These are phyloP conservation scores for Flueggea neowawraea DNA, from an alignment of 441 rosid genomes.

Conservation along the genomic window DNA sequence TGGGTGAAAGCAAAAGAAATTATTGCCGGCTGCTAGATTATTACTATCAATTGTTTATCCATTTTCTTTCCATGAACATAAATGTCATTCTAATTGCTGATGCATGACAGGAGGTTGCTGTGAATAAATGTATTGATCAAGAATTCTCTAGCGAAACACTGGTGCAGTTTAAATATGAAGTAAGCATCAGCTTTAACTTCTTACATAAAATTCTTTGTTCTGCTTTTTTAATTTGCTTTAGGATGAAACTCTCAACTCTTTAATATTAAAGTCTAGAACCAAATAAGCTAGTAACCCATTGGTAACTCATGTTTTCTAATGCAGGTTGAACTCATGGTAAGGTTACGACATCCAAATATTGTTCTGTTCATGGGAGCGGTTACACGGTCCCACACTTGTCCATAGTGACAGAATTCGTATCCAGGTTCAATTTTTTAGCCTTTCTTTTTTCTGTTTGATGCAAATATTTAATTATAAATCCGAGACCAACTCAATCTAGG, in stretches of 20 bases:
- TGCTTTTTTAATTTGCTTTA: too few relatives aligned
- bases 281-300: too few relatives aligned
- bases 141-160: constrained; percentile 91
- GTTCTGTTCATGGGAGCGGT: constrained; percentile 99
- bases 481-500: too few relatives aligned
- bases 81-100: constrained; percentile 22
- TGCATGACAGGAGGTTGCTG: constrained; percentile 92
- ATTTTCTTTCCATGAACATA: too few relatives aligned
- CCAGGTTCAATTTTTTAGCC: constrained; percentile 48
- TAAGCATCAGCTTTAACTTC: constrained; percentile 30
- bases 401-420: constrained; percentile 90
- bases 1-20: background rate
- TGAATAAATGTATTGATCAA: constrained; percentile 93
- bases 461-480: too few relatives aligned
- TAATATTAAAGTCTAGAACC: too few relatives aligned
- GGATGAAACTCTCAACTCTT: too few relatives aligned
- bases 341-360: constrained; percentile 96
- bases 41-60: too few relatives aligned
- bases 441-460: too few relatives aligned
- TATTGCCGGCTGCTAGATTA: too few relatives aligned
- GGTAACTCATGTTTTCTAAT: too few relatives aligned
- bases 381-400: constrained; percentile 91
- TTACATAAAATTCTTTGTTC: too few relatives aligned
- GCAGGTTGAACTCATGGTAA: constrained; percentile 96
- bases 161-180: constrained; percentile 91